Percentiles rank a stretch among this genome's conserved stretches.
Evolutionary conservation across 192 early-diverging fungal species (phyloP).

Genomic region (Backusella luteola): DNA sequence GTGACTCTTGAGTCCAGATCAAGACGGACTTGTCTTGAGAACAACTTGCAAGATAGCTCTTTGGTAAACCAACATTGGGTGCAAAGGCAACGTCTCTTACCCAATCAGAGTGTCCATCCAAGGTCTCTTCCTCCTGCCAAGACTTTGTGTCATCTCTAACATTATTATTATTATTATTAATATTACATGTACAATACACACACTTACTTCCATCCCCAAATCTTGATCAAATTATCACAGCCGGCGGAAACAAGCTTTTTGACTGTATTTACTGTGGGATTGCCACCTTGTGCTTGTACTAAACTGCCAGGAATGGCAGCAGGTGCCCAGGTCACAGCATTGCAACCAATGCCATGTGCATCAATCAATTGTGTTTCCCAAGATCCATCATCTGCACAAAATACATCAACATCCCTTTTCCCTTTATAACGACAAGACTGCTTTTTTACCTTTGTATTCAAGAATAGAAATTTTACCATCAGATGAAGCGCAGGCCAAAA

Average conservation of each 20-base stretch:
- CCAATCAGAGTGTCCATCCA: slow-evolving; percentile 96
- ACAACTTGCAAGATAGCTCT: slow-evolving; percentile 88
- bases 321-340: slow-evolving; percentile 95
- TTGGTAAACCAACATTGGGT: slow-evolving; percentile 89
- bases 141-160: slow-evolving; percentile 69
- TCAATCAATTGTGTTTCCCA: slow-evolving; percentile 81
- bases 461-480: slow-evolving; percentile 93
- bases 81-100: slow-evolving; percentile 97
- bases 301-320: slow-evolving; percentile 76
- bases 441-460: slow-evolving; percentile 81
- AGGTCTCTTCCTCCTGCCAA: slow-evolving; percentile 77
- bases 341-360: slow-evolving; percentile 90
- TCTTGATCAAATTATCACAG: slow-evolving; percentile 95
- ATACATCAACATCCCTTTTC: background rate
- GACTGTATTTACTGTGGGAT: slow-evolving; percentile 49
- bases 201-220: slow-evolving; percentile 72
- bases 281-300: slow-evolving; percentile 58
- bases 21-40: slow-evolving; percentile 96
- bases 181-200: background rate
- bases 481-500: slow-evolving; percentile 90
- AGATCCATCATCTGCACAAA: slow-evolving; percentile 69
- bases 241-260: slow-evolving; percentile 91
- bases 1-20: slow-evolving; percentile 91
- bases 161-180: background rate
- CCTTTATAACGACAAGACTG: background rate